Evolutionary conservation across 2,329 filamentous ascomycete genomes (phyloP).

Genomic region (Ophiostoma australiae): DNA sequence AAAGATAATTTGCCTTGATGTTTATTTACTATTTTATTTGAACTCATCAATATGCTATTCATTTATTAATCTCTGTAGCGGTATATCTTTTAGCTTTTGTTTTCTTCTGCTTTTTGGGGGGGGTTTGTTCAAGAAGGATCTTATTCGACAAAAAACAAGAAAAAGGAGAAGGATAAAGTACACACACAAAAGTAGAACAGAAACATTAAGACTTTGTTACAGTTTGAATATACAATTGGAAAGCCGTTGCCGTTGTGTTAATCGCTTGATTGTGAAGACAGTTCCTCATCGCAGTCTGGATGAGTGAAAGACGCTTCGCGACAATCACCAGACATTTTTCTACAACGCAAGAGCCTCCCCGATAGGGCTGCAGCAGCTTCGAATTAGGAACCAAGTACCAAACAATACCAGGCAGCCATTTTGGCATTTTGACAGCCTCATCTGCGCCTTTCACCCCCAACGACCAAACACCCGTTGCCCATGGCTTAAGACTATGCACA

Average conservation of each 20-base stretch:
- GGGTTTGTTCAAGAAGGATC: too few relatives aligned
- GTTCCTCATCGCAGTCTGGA: not conserved
- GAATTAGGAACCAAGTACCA: not conserved
- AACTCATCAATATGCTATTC: not conserved
- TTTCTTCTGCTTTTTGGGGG: too few relatives aligned
- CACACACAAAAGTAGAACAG: too few relatives aligned
- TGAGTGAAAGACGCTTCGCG: not conserved
- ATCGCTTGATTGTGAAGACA: not conserved
- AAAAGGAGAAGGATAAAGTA: too few relatives aligned
- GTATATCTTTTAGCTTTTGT: too few relatives aligned
- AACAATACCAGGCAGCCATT: not conserved
- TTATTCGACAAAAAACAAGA: too few relatives aligned
- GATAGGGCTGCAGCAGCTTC: not conserved
- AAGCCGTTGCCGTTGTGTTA: too few relatives aligned
- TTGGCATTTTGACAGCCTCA: not conserved
- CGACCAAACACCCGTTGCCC: not conserved
- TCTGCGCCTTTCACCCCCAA: not conserved
- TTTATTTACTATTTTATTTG: not conserved
- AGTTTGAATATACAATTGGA: too few relatives aligned
- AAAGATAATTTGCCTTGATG: too few relatives aligned
- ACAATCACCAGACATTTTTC: not conserved
- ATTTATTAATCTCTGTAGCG: too few relatives aligned
- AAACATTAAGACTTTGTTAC: too few relatives aligned
- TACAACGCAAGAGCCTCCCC: not conserved
- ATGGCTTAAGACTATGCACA: not conserved